Percentiles rank a stretch among this genome's conserved stretches.
Conservation (phyloP, 202 grass and related monocot species). For the Carex arenaria region DNA sequence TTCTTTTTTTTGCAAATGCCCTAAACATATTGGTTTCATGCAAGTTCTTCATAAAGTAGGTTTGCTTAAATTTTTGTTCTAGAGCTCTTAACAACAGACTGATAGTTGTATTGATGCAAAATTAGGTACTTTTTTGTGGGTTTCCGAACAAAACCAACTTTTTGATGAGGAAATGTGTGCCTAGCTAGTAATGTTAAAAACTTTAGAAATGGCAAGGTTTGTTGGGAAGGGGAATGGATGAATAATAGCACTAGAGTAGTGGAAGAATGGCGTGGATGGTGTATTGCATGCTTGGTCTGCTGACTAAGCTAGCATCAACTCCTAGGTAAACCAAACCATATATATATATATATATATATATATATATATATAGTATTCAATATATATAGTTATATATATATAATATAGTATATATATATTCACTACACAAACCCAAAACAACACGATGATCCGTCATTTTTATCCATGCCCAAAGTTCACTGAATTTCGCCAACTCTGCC, state of each 20-base stretch:
- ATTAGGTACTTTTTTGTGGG: neutral
- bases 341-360: neutral
- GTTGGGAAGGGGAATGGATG: constrained; percentile 19
- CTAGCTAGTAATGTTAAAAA: constrained; percentile 12
- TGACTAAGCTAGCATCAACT: constrained; percentile 12
- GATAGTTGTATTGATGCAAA: neutral
- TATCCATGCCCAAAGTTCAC: too few species aligned
- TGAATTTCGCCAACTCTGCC: too few species aligned
- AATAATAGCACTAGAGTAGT: constrained; percentile 27
- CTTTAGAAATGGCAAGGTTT: constrained; percentile 9
- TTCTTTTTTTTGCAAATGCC: too few species aligned
- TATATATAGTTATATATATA: neutral
- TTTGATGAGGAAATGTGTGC: constrained; percentile 1
- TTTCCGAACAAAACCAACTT: neutral
- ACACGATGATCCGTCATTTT: too few species aligned
- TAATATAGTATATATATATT: neutral
- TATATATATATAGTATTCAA: too few species aligned
- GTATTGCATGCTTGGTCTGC: constrained; percentile 37
- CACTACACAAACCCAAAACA: constrained; percentile 10
- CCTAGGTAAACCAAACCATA: constrained; percentile 6
- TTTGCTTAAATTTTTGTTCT: too few species aligned
- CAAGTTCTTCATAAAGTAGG: too few species aligned
- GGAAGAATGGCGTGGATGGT: constrained; percentile 36
- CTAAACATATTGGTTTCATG: too few species aligned
- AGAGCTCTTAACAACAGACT: neutral